Evolutionary conservation across 2,329 filamentous ascomycete genomes (phyloP).

Genomic region (Diplodia mutila): DNA sequence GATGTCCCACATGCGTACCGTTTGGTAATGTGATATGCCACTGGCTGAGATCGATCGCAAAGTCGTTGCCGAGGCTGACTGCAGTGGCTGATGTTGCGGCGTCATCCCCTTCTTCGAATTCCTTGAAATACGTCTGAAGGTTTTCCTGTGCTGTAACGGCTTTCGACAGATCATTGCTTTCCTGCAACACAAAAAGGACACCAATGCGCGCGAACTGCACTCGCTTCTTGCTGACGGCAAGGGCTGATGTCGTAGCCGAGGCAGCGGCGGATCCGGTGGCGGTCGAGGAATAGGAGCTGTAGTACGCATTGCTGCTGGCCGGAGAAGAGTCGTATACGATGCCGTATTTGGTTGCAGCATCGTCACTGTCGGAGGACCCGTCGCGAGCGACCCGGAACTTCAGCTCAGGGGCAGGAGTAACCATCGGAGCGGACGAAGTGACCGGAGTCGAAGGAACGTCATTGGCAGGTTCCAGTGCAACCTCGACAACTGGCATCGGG

Average conservation of each 20-base stretch:
- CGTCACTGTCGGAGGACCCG: not conserved
- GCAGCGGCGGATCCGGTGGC: conserved; percentile 29
- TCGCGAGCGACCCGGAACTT: conserved; percentile 13
- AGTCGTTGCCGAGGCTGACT: conserved; percentile 27
- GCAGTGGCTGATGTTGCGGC: conserved; percentile 30
- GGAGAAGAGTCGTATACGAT: conserved; percentile 35
- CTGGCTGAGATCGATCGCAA: conserved; percentile 33
- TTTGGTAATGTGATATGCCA: conserved; percentile 21
- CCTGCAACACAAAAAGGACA: conserved; percentile 51
- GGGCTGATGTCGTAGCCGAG: conserved; percentile 25
- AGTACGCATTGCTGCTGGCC: conserved; percentile 27
- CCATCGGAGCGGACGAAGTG: not conserved
- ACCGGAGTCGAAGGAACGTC: not conserved
- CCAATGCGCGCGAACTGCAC: conserved; percentile 52
- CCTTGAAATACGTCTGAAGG: conserved; percentile 44
- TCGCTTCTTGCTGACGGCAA: conserved; percentile 23
- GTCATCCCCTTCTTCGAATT: conserved; percentile 37
- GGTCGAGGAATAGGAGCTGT: conserved; percentile 25
- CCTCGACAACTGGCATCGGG: conserved; percentile 4
- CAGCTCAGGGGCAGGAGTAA: conserved; percentile 17
- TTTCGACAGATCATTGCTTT: conserved; percentile 42
- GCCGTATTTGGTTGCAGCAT: conserved; percentile 39
- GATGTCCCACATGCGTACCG: conserved; percentile 7
- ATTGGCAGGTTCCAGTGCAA: not conserved
- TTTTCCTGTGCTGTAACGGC: conserved; percentile 50